A percentile compares a stretch with the other conserved stretches of the same genome.
These are phyloP conservation scores for Cladosporium sphaerospermum DNA, from an alignment of 2,329 filamentous ascomycete genomes.

Conservation along the genomic window DNA sequence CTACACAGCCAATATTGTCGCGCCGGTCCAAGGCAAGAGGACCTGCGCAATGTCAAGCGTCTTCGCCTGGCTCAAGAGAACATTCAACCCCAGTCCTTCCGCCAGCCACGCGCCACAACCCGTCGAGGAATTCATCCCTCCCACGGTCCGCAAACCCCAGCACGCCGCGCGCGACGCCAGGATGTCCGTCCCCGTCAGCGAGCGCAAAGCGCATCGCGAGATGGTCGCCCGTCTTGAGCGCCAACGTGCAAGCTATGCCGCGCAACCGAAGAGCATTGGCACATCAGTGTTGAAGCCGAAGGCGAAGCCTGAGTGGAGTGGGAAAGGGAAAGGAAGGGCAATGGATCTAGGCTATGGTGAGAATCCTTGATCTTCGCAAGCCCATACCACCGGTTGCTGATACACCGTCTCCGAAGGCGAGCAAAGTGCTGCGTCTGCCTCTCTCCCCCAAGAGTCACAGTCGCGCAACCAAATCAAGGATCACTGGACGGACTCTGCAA, in stretches of 20 bases:
- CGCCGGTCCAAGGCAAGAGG: too few relatives aligned
- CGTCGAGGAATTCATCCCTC: not conserved
- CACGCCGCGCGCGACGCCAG: constrained; percentile 4
- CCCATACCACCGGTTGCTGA: not conserved
- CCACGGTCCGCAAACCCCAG: not conserved
- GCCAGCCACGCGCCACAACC: too few relatives aligned
- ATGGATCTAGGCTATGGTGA: not conserved
- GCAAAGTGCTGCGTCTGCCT: not conserved
- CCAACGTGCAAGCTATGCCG: too few relatives aligned
- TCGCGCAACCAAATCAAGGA: too few relatives aligned
- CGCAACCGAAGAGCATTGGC: not conserved
- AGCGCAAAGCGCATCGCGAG: not conserved
- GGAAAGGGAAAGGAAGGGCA: not conserved
- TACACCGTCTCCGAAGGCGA: not conserved
- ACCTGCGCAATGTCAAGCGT: too few relatives aligned
- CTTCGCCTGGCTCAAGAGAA: too few relatives aligned
- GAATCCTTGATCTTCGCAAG: not conserved
- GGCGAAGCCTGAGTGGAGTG: too few relatives aligned
- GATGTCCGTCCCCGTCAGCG: constrained; percentile 2
- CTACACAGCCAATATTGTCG: too few relatives aligned
- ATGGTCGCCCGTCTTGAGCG: not conserved
- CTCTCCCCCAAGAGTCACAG: too few relatives aligned
- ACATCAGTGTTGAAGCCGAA: not conserved
- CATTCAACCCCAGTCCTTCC: too few relatives aligned
- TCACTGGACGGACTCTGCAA: too few relatives aligned